Conservation (phyloP, 176 grass and related monocot species). For the Dactylis glomerata region DNA sequence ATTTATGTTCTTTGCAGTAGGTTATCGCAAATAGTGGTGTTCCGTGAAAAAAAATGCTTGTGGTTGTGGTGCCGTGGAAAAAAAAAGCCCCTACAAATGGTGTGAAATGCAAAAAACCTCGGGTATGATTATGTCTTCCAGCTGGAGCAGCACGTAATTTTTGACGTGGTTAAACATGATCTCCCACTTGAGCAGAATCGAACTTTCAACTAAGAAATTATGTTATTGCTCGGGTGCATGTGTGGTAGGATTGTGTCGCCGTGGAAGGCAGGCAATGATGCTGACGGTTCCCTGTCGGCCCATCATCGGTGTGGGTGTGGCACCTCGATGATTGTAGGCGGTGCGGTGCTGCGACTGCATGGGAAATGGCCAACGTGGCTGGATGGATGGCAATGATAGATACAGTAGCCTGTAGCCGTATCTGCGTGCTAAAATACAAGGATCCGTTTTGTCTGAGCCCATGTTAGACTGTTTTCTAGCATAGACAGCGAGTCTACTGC, state of each 20-base stretch:
- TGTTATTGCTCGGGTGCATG: neutral
- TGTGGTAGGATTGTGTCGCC: neutral
- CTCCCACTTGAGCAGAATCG: neutral
- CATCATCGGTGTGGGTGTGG: neutral
- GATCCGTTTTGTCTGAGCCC: neutral
- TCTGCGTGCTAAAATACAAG: conserved; percentile 19
- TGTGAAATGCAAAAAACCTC: no score
- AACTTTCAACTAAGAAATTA: neutral
- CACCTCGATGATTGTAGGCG: neutral
- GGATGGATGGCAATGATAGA: neutral
- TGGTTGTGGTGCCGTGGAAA: no score
- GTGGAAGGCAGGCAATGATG: neutral
- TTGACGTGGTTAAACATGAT: neutral
- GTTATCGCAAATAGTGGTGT: no score
- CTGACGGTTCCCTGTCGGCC: neutral
- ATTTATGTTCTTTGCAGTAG: no score
- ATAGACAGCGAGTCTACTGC: neutral
- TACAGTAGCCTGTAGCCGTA: neutral
- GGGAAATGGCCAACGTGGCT: neutral
- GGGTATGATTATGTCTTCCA: no score
- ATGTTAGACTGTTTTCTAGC: neutral
- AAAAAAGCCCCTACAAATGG: no score
- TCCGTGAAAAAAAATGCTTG: no score
- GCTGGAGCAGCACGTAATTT: neutral
- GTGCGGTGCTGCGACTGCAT: conserved; percentile 1